Conservation (phyloP, 371 early-diverging fungal genomes). For the Mortierella sp. region DNA sequence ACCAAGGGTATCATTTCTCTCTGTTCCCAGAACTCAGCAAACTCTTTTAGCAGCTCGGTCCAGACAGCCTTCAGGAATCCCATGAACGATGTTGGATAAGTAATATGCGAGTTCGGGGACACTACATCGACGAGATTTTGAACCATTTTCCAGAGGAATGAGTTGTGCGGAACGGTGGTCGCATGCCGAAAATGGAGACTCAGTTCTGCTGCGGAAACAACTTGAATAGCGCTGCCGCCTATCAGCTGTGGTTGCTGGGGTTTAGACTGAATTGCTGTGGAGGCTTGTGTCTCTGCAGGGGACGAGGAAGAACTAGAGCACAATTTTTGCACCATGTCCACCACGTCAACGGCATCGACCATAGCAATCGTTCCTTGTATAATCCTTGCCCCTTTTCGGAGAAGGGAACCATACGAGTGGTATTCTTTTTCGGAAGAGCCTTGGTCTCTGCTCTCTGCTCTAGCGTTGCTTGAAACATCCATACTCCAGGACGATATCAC, state of each 20-base stretch:
- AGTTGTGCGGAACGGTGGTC: slow-evolving; percentile 69
- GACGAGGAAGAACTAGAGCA: neutral
- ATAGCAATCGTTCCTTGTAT: slow-evolving; percentile 50
- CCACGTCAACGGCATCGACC: slow-evolving; percentile 44
- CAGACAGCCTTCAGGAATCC: slow-evolving; percentile 73
- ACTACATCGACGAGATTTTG: slow-evolving; percentile 64
- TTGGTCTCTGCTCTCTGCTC: neutral
- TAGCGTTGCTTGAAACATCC: slow-evolving; percentile 56
- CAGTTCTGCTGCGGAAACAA: slow-evolving; percentile 54
- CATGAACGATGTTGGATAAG: slow-evolving; percentile 63
- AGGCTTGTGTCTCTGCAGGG: neutral
- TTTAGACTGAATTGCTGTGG: neutral
- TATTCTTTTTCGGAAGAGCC: slow-evolving; percentile 10
- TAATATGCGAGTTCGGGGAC: slow-evolving; percentile 58
- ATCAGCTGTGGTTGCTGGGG: neutral
- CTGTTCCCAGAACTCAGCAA: slow-evolving; percentile 77
- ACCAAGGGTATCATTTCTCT: slow-evolving; percentile 66
- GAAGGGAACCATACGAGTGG: slow-evolving; percentile 26
- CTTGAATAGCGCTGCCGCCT: neutral
- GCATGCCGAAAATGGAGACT: slow-evolving; percentile 64
- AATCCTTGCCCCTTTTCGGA: slow-evolving; percentile 40
- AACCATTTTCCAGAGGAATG: slow-evolving; percentile 77
- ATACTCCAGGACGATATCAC: slow-evolving; percentile 70
- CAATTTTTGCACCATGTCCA: slow-evolving; percentile 31
- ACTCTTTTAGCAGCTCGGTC: slow-evolving; percentile 69